These are phyloP conservation scores for Periconia sp. DNA, from an alignment of 2,329 filamentous ascomycete species.

Conservation along the genomic window DNA sequence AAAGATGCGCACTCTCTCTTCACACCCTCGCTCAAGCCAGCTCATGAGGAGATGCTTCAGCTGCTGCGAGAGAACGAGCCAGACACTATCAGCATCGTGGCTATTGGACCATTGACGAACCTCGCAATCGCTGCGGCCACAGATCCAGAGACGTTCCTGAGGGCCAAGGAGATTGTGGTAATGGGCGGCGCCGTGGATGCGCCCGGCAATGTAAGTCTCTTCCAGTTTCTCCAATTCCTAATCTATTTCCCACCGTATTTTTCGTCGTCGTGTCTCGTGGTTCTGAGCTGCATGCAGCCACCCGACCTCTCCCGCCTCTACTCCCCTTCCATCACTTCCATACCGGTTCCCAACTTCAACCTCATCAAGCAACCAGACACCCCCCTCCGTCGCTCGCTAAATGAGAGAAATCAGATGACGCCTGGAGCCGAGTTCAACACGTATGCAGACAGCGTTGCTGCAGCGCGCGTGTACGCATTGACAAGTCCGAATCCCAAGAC, in stretches of 20 bases:
- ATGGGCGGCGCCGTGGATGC: constrained; percentile 89
- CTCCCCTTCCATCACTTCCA: constrained; percentile 18
- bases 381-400: constrained; percentile 37
- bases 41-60: constrained; percentile 88
- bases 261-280: not conserved
- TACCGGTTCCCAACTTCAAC: constrained; percentile 42
- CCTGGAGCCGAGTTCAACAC: constrained; percentile 95
- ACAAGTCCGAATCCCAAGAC: constrained; percentile 67
- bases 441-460: constrained; percentile 73
- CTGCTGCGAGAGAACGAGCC: constrained; percentile 80
- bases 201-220: constrained; percentile 70
- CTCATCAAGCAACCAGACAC: constrained; percentile 48
- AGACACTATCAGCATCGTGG: constrained; percentile 87
- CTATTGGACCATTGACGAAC: constrained; percentile 92
- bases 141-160: constrained; percentile 87
- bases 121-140: constrained; percentile 85
- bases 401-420: constrained; percentile 58
- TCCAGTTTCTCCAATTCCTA: not conserved
- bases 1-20: constrained; percentile 62
- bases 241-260: not conserved
- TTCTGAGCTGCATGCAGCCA: constrained; percentile 21
- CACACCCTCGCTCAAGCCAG: constrained; percentile 72
- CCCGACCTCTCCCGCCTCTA: constrained; percentile 27
- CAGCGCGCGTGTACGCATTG: constrained; percentile 56
- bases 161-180: constrained; percentile 87